phyloP scores from a whole-genome alignment of 1,284 basidiomycete genomes.

The Cryptococcus hybrid region DNA sequence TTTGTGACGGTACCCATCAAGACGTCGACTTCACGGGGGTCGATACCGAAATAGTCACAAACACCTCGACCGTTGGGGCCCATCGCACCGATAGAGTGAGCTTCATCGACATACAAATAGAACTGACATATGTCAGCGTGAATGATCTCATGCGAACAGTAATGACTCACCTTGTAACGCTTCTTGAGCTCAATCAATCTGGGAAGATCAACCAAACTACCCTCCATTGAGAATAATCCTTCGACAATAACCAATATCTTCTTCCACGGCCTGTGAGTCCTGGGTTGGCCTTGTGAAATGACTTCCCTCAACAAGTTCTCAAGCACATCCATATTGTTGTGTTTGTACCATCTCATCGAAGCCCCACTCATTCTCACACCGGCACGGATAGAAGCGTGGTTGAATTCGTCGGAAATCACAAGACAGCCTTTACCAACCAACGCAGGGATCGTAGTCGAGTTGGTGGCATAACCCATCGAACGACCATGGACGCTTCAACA shows the following conservation, averaged over 20 bases:
- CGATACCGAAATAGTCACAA: constrained; percentile 88
- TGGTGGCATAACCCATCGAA: constrained; percentile 99
- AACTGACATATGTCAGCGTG: constrained; percentile 60
- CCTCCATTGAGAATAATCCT: constrained; percentile 98
- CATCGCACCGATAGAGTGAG: constrained; percentile 94
- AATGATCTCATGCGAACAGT: not conserved
- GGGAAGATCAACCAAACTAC: constrained; percentile 84
- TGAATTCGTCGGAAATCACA: constrained; percentile 96
- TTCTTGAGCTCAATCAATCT: constrained; percentile 82
- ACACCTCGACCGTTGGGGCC: constrained; percentile 94
- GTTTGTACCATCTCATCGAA: constrained; percentile 90
- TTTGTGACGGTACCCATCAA: constrained; percentile 99
- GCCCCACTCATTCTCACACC: constrained; percentile 89
- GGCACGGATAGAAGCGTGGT: constrained; percentile 93
- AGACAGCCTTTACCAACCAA: constrained; percentile 87
- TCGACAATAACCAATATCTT: constrained; percentile 96
- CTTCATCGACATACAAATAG: constrained; percentile 94
- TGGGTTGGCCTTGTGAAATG: constrained; percentile 95
- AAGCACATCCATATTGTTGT: constrained; percentile 87
- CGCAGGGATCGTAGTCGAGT: constrained; percentile 92
- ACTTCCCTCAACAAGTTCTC: constrained; percentile 82
- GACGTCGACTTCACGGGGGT: constrained; percentile 80
- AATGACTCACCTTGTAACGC: constrained; percentile 78
- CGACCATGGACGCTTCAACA: constrained; percentile 81
- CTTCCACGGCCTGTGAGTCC: constrained; percentile 98